Percentiles rank a stretch among this genome's conserved stretches.
These are phyloP conservation scores for Naganishia onofrii DNA, from an alignment of 768 basidiomycete species.

Conservation along the genomic window DNA sequence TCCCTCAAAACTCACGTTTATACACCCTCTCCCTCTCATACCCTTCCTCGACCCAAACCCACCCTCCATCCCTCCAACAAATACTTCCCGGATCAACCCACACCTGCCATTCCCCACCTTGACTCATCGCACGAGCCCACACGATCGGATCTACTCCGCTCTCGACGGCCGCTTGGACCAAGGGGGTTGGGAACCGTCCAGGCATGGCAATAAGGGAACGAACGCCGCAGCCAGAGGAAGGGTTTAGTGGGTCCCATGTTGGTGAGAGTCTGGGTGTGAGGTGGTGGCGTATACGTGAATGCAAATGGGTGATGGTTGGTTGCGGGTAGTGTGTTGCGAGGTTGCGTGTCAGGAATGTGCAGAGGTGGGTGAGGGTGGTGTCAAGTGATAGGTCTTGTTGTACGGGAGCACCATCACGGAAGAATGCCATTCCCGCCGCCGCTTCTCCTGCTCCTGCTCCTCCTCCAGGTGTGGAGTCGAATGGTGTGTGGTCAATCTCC, in stretches of 20 bases:
- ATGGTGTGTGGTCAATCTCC: background rate
- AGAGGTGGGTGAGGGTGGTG: slow-evolving; percentile 40
- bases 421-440: no score
- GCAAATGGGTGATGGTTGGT: slow-evolving; percentile 34
- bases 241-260: slow-evolving; percentile 45
- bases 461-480: background rate
- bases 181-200: slow-evolving; percentile 37
- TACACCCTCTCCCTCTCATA: slow-evolving; percentile 43
- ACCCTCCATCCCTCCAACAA: slow-evolving; percentile 48
- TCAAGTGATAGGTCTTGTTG: slow-evolving; percentile 32
- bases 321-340: slow-evolving; percentile 40
- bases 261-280: slow-evolving; percentile 34
- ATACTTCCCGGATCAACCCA: slow-evolving; percentile 53
- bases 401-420: background rate
- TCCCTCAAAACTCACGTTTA: slow-evolving; percentile 39
- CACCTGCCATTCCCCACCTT: slow-evolving; percentile 49
- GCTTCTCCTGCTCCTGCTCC: background rate
- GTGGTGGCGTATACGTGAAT: slow-evolving; percentile 31
- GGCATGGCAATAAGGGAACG: slow-evolving; percentile 46
- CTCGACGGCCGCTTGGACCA: slow-evolving; percentile 39
- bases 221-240: slow-evolving; percentile 44
- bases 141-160: slow-evolving; percentile 36
- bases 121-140: slow-evolving; percentile 42
- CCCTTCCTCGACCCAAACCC: slow-evolving; percentile 50
- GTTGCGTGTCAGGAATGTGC: slow-evolving; percentile 41